phyloP scores from a whole-genome alignment of 768 basidiomycete genomes.

The Calvatia gigantea region DNA sequence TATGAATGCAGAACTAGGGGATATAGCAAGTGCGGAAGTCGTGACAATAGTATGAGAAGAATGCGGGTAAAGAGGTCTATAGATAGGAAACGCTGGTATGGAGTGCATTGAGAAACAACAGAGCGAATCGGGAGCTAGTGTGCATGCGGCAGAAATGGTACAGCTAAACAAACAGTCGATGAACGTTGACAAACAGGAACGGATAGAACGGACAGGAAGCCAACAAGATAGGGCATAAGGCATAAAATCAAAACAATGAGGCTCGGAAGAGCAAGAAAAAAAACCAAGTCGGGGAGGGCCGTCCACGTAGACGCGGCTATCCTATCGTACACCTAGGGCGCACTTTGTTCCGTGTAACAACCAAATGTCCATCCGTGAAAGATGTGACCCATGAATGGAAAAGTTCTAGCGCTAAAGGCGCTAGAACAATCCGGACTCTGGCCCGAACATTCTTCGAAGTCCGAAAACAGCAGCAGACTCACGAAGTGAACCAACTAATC shows the following conservation, averaged over 20 bases:
- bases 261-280: no score
- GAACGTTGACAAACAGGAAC: not conserved
- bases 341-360: not conserved
- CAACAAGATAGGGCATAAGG: not conserved
- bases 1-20: no score
- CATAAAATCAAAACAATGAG: not conserved
- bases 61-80: not conserved
- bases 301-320: no score
- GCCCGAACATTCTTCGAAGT: not conserved
- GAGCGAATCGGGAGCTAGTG: not conserved
- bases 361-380: not conserved
- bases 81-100: not conserved
- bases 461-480: not conserved
- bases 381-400: not conserved
- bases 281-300: no score
- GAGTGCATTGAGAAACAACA: not conserved
- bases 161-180: not conserved
- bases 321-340: not conserved
- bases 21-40: no score
- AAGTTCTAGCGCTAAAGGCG: not conserved
- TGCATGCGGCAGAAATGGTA: not conserved
- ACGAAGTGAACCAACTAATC: not conserved
- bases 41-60: no score
- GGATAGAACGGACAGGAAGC: not conserved
- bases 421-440: not conserved